A percentile compares a stretch with the other conserved stretches of the same genome.
Conservation (phyloP, 2,329 filamentous ascomycete genomes). For the Microcyclospora tardicrescens region DNA sequence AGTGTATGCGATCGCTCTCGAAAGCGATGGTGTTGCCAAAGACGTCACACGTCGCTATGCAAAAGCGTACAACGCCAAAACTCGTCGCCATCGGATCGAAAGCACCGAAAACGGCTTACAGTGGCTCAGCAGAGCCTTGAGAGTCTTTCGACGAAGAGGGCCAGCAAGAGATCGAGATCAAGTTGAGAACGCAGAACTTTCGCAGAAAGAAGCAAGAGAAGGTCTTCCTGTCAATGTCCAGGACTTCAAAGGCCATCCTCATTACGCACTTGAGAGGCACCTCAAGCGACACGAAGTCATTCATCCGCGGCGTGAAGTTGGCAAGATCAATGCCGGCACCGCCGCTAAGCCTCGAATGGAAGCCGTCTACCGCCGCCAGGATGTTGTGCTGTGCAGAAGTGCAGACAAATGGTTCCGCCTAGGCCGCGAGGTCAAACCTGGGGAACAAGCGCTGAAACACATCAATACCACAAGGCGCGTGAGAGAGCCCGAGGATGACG, state of each 20-base stretch:
- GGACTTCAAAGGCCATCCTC: conserved; percentile 29
- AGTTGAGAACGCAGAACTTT: conserved; percentile 68
- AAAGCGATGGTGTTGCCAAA: conserved; percentile 60
- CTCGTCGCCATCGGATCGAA: conserved; percentile 69
- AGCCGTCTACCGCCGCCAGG: conserved; percentile 65
- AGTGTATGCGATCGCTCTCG: conserved; percentile 74
- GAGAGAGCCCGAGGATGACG: conserved; percentile 26
- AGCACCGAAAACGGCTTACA: conserved; percentile 39
- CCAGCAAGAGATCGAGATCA: conserved; percentile 53
- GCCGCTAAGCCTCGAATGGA: conserved; percentile 49
- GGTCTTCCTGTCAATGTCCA: conserved; percentile 34
- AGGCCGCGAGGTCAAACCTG: conserved; percentile 63
- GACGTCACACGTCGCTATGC: conserved; percentile 84
- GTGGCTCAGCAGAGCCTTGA: conserved; percentile 44
- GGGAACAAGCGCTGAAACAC: conserved; percentile 73
- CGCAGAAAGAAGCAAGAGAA: conserved; percentile 58
- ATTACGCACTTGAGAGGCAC: conserved; percentile 66
- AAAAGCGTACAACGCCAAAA: conserved; percentile 84
- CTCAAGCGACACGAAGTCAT: conserved; percentile 74
- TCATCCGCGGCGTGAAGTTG: conserved; percentile 55
- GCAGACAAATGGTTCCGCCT: conserved; percentile 84
- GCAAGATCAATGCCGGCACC: conserved; percentile 58
- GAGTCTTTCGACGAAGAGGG: conserved; percentile 26
- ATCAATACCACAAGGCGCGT: conserved; percentile 21
- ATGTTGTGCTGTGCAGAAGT: conserved; percentile 66